phyloP scores from a whole-genome alignment of 805 yeast genomes.

The Limtongia smithiae region DNA sequence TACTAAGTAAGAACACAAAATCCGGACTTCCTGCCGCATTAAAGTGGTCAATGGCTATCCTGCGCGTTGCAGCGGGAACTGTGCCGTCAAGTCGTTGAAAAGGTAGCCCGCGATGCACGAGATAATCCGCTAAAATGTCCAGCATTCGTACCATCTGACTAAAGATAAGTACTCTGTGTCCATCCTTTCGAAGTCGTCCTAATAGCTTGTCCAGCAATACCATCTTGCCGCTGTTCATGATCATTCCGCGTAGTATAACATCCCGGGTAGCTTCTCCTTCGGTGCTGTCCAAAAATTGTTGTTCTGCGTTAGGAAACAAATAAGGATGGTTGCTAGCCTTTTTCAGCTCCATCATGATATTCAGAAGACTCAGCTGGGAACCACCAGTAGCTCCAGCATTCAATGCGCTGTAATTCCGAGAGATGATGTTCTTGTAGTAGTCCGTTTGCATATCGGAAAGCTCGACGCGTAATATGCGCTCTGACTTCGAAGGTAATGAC shows the following conservation, averaged over 20 bases:
- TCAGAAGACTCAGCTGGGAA: slow-evolving; percentile 77
- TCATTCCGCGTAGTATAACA: slow-evolving; percentile 78
- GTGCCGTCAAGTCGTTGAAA: slow-evolving; percentile 97
- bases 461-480: slow-evolving; percentile 91
- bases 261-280: slow-evolving; percentile 58
- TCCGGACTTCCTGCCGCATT: slow-evolving; percentile 91
- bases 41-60: slow-evolving; percentile 93
- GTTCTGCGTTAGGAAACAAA: slow-evolving; percentile 88
- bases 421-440: slow-evolving; percentile 87
- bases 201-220: slow-evolving; percentile 86
- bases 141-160: slow-evolving; percentile 97
- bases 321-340: slow-evolving; percentile 98
- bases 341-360: slow-evolving; percentile 91
- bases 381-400: slow-evolving; percentile 75
- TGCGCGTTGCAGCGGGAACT: slow-evolving; percentile 86
- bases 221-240: slow-evolving; percentile 98
- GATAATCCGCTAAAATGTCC: slow-evolving; percentile 90
- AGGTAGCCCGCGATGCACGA: slow-evolving; percentile 77
- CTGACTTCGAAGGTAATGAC: slow-evolving; percentile 92
- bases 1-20: slow-evolving; percentile 81
- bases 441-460: slow-evolving; percentile 92
- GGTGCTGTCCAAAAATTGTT: slow-evolving; percentile 59
- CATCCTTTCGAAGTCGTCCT: slow-evolving; percentile 81
- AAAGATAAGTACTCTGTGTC: slow-evolving; percentile 92
- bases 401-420: slow-evolving; percentile 87